A percentile compares a stretch with the other conserved stretches of the same genome.
Conservation (phyloP, 495 filamentous ascomycete species). For the Penicillium maclennaniae region DNA sequence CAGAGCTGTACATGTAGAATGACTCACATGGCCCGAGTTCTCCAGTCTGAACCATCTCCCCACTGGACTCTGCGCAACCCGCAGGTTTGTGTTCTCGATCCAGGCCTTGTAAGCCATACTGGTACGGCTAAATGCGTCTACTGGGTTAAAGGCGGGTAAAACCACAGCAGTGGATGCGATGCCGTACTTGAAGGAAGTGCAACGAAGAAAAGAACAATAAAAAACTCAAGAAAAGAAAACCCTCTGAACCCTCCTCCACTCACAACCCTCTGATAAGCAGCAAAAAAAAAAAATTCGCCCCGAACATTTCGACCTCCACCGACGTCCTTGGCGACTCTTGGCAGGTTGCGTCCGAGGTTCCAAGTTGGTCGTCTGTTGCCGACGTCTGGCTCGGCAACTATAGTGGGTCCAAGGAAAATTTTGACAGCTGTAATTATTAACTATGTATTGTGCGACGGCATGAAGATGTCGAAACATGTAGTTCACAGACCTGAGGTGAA, state of each 20-base stretch:
- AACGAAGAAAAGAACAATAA: neutral
- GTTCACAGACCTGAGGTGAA: too few species aligned
- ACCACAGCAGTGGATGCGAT: neutral
- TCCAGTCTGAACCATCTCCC: slow-evolving; percentile 73
- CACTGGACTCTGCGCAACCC: slow-evolving; percentile 55
- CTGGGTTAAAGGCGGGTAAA: neutral
- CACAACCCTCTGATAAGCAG: slow-evolving; percentile 19
- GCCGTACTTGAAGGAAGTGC: slow-evolving; percentile 10
- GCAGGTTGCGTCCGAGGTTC: slow-evolving; percentile 1
- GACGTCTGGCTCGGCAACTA: slow-evolving; percentile 18
- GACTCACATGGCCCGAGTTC: slow-evolving; percentile 66
- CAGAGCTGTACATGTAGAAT: neutral
- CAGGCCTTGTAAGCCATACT: slow-evolving; percentile 40
- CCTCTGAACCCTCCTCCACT: slow-evolving; percentile 19
- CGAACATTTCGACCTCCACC: slow-evolving; percentile 7
- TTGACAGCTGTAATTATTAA: neutral
- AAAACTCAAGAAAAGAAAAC: slow-evolving; percentile 8
- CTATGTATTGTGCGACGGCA: too few species aligned
- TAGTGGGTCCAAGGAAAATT: slow-evolving; percentile 11
- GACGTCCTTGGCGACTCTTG: slow-evolving; percentile 23
- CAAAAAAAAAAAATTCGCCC: slow-evolving; percentile 19
- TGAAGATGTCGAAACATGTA: neutral
- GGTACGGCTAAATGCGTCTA: neutral
- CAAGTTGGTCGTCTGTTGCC: slow-evolving; percentile 18
- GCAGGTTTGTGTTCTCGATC: slow-evolving; percentile 50